Percentiles rank a stretch among this genome's conserved stretches.
Conservation (phyloP, 148 eudicot genomes). For the Nyssa sinensis region DNA sequence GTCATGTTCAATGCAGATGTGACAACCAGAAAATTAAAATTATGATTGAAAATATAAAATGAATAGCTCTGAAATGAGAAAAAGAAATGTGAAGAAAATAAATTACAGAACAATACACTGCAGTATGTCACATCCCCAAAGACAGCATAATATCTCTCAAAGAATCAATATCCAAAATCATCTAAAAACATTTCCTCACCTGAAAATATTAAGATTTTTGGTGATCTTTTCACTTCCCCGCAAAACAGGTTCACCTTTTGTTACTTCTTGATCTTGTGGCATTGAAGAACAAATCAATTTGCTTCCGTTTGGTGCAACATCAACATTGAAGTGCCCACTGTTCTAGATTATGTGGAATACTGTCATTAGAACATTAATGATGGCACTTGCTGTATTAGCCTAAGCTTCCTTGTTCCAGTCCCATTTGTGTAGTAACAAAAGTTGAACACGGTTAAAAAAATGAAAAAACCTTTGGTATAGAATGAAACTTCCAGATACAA, state of each 20-base stretch:
- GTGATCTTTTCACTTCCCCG: conserved; percentile 32
- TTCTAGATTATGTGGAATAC: neutral
- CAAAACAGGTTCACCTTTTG: conserved; percentile 21
- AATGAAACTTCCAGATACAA: conserved; percentile 2
- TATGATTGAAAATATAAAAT: neutral
- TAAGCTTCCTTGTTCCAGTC: neutral
- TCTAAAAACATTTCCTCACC: conserved; percentile 33
- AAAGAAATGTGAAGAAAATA: neutral
- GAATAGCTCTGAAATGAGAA: conserved; percentile 13
- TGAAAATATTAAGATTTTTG: conserved; percentile 31
- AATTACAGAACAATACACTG: neutral
- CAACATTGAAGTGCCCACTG: conserved; percentile 28
- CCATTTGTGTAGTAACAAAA: conserved; percentile 1
- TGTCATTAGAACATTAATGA: neutral
- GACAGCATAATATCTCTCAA: neutral
- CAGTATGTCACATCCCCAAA: neutral
- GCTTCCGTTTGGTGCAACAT: conserved; percentile 23
- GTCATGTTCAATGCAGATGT: neutral
- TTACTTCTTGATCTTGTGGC: conserved; percentile 24
- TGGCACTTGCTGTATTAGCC: neutral
- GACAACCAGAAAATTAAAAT: neutral
- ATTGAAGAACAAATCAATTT: conserved; percentile 24
- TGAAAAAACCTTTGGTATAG: neutral
- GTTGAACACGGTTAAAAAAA: neutral
- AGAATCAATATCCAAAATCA: neutral